Conservation (phyloP, 257 asterid genomes). For the Leptodermis oblonga region DNA sequence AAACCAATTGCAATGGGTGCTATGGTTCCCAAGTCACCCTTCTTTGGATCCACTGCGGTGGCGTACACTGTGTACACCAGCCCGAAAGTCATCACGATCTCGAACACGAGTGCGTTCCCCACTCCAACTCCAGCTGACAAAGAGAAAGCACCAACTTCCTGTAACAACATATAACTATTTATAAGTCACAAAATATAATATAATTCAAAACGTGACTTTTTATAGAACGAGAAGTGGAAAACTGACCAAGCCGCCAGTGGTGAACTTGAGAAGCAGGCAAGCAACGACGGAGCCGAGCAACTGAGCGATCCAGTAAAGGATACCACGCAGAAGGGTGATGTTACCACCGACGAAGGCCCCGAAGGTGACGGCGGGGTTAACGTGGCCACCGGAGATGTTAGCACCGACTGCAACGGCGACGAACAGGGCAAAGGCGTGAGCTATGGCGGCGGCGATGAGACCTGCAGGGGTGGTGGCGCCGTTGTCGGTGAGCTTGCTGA, state of each 20-base stretch:
- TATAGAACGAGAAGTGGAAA: background rate
- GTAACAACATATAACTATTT: too few species aligned
- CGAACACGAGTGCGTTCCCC: constrained; percentile 33
- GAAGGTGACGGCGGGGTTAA: constrained; percentile 37
- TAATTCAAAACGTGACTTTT: too few species aligned
- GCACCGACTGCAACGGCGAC: constrained; percentile 34
- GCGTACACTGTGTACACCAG: constrained; percentile 50
- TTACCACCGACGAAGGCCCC: constrained; percentile 39
- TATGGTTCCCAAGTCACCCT: constrained; percentile 38
- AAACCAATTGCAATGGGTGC: constrained; percentile 52
- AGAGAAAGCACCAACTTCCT: constrained; percentile 32
- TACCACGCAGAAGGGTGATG: constrained; percentile 35
- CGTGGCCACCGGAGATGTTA: constrained; percentile 38
- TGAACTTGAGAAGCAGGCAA: constrained; percentile 32
- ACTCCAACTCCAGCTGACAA: constrained; percentile 36
- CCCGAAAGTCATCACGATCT: constrained; percentile 47
- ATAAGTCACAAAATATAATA: background rate
- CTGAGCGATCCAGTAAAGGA: constrained; percentile 44
- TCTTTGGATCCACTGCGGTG: constrained; percentile 51
- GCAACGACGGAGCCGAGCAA: constrained; percentile 33
- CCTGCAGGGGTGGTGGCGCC: constrained; percentile 32
- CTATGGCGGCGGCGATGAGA: constrained; percentile 27
- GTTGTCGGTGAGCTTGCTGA: constrained; percentile 24
- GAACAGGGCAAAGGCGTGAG: constrained; percentile 31
- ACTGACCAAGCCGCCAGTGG: constrained; percentile 37